A percentile compares a stretch with the other conserved stretches of the same genome.
Conservation (phyloP, 1,139 yeast species). For the Hyphopichia pseudoburtonii region DNA sequence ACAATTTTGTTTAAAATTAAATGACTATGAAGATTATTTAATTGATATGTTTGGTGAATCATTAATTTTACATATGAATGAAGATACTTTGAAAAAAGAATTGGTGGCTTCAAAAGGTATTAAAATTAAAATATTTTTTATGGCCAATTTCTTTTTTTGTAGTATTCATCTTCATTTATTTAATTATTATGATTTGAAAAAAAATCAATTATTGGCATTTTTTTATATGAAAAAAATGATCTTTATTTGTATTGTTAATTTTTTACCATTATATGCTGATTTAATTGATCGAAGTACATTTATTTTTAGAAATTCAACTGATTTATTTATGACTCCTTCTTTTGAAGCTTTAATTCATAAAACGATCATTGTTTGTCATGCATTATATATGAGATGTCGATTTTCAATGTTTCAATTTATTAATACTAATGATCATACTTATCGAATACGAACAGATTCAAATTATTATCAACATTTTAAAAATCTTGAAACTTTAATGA, state of each 20-base stretch:
- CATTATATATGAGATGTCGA: conserved; percentile 23
- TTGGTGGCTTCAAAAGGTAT: neutral
- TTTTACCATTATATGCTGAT: conserved; percentile 33
- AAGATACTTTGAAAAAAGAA: neutral
- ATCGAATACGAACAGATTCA: conserved; percentile 9
- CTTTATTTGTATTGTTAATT: conserved; percentile 23
- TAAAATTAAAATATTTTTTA: neutral
- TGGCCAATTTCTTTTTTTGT: neutral
- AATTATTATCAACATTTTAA: neutral
- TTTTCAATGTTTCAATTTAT: conserved; percentile 6
- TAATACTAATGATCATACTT: conserved; percentile 3
- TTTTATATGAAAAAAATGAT: conserved; percentile 32
- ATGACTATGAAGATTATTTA: neutral
- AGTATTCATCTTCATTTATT: conserved; percentile 22
- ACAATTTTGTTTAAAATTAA: neutral
- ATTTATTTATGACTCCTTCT: conserved; percentile 37
- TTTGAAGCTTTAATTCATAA: conserved; percentile 34
- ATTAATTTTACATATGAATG: neutral
- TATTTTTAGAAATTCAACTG: conserved; percentile 23
- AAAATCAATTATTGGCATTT: conserved; percentile 22
- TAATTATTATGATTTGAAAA: conserved; percentile 32
- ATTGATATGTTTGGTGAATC: neutral
- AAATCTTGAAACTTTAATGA: neutral
- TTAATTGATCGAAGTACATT: conserved; percentile 21
- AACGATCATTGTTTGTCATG: conserved; percentile 22